Percentiles rank a stretch among this genome's conserved stretches.
These are phyloP conservation scores for Akanthomyces uredinophilus DNA, from an alignment of 2,329 filamentous ascomycete species.

Conservation along the genomic window DNA sequence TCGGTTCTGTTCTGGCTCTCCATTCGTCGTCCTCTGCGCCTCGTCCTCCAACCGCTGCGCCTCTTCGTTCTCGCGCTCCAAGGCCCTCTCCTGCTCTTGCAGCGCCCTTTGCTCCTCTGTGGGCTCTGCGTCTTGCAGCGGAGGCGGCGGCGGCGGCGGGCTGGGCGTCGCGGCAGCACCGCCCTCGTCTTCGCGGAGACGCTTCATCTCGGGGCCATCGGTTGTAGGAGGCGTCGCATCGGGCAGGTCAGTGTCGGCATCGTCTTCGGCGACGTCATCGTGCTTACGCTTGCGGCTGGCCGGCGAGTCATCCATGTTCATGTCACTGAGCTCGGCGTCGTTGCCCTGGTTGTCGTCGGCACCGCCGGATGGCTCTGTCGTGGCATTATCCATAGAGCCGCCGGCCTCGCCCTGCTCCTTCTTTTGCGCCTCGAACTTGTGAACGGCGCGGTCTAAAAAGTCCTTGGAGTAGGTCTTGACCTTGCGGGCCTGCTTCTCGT, in stretches of 20 bases:
- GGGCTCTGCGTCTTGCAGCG: slow-evolving; percentile 35
- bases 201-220: slow-evolving; percentile 53
- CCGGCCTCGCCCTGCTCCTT: slow-evolving; percentile 47
- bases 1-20: slow-evolving; percentile 15
- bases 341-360: slow-evolving; percentile 25
- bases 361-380: slow-evolving; percentile 29
- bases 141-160: slow-evolving; percentile 45
- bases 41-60: slow-evolving; percentile 48
- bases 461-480: slow-evolving; percentile 79
- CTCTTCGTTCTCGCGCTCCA: slow-evolving; percentile 51
- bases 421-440: slow-evolving; percentile 66
- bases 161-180: slow-evolving; percentile 28
- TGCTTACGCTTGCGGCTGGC: slow-evolving; percentile 62
- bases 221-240: slow-evolving; percentile 46
- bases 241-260: slow-evolving; percentile 27
- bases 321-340: slow-evolving; percentile 34
- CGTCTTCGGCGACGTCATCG: slow-evolving; percentile 36
- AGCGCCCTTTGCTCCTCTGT: slow-evolving; percentile 41
- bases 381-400: slow-evolving; percentile 45
- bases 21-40: slow-evolving; percentile 18
- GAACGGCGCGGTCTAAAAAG: slow-evolving; percentile 80
- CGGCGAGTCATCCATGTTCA: slow-evolving; percentile 41
- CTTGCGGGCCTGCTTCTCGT: slow-evolving; percentile 72
- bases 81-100: slow-evolving; percentile 45
- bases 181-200: slow-evolving; percentile 42